Conservation (phyloP, 1,284 basidiomycete genomes). For the Heterobasidion irregulare region DNA sequence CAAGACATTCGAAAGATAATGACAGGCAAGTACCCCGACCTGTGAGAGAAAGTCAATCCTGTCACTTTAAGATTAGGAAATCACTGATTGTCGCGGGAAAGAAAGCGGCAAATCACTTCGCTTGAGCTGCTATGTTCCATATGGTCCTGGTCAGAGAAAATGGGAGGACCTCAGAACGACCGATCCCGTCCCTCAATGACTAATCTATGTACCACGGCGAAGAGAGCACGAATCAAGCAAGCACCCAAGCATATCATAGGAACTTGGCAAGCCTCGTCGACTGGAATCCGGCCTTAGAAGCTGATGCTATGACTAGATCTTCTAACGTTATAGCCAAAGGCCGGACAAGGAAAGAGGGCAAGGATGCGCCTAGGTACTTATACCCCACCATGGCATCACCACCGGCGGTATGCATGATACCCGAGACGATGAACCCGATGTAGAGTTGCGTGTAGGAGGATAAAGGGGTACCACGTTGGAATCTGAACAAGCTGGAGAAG, state of each 20-base stretch:
- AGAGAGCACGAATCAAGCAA: constrained; percentile 4
- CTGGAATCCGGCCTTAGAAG: not conserved
- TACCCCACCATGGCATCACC: constrained; percentile 14
- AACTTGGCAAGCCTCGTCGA: not conserved
- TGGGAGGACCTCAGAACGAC: not conserved
- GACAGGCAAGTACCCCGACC: no score
- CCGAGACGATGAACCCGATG: constrained; percentile 22
- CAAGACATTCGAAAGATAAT: no score
- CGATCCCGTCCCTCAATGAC: not conserved
- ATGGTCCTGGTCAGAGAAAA: not conserved
- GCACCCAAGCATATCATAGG: constrained; percentile 11
- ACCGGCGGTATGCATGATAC: constrained; percentile 18
- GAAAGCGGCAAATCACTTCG: no score
- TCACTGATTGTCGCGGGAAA: no score
- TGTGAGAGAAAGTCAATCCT: no score
- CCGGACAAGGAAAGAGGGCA: constrained; percentile 21
- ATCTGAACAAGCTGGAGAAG: constrained; percentile 9
- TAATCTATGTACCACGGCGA: not conserved
- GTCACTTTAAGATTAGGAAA: no score
- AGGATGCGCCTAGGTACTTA: constrained; percentile 11
- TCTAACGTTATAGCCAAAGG: constrained; percentile 21
- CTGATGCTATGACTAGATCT: constrained; percentile 17
- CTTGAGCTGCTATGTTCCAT: no score
- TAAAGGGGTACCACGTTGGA: constrained; percentile 13
- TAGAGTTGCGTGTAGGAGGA: constrained; percentile 25